These are phyloP conservation scores for Lasiosphaeriaceae sp. DNA, from an alignment of 495 filamentous ascomycete genomes.

Conservation along the genomic window DNA sequence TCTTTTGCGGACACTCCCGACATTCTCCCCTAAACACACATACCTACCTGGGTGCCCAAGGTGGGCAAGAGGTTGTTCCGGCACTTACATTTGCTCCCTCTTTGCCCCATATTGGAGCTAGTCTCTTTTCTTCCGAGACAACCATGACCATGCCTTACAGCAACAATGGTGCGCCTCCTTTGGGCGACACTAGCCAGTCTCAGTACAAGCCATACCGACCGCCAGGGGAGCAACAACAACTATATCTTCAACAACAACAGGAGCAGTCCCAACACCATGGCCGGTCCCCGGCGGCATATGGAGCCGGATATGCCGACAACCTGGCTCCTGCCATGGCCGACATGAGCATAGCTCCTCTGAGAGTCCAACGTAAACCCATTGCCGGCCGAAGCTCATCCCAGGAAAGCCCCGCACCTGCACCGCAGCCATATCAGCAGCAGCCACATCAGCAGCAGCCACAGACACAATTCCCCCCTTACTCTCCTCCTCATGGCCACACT, in stretches of 20 bases:
- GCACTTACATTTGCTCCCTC: no score
- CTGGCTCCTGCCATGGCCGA: conserved; percentile 1
- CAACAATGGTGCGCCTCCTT: no score
- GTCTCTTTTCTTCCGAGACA: no score
- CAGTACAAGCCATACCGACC: background rate
- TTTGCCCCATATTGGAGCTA: no score
- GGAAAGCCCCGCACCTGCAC: background rate
- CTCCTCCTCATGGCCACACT: background rate
- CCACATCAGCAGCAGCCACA: background rate
- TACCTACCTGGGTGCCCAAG: no score
- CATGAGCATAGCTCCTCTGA: background rate
- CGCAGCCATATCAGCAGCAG: background rate
- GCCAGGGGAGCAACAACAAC: conserved; percentile 3
- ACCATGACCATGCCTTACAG: no score
- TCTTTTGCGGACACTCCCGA: no score
- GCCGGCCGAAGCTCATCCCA: background rate
- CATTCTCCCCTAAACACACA: no score
- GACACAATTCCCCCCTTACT: background rate
- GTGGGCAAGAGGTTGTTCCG: no score
- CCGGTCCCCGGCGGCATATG: background rate
- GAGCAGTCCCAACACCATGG: conserved; percentile 14
- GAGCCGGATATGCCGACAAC: background rate
- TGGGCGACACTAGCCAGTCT: background rate
- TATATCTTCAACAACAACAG: conserved; percentile 22
- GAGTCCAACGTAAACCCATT: conserved; percentile 1